Evolutionary conservation across 768 basidiomycete genomes (phyloP), one percentile per base, ranked within the genome.

Genomic region (Dentipellis sp.): DNA sequence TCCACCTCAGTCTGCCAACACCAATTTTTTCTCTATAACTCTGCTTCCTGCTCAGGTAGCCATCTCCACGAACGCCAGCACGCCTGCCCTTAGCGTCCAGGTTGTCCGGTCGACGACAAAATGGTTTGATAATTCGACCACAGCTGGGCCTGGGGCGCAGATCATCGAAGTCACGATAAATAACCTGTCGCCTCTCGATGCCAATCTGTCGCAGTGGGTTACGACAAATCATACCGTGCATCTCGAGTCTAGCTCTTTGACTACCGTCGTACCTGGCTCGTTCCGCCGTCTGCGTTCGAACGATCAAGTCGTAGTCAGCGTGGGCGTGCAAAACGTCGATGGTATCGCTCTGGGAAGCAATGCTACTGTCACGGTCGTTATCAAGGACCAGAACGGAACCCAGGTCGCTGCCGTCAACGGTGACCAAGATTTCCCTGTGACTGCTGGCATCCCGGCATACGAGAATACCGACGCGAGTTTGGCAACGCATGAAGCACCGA

Each of bases 131-230:
- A 62, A 74, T 7, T 22, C 48, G 9, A 50, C 48, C 10, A 16
- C 17, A 19, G 45, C 68, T 34, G 35, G 50, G 10, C 62, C 63
- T 51, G 73, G 72, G 17, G 74, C 73, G 3, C 79, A 81, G 58
- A 72, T 71, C 0, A 74, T 83, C 0, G 76, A 79, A 45, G 72
- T 83, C 40, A 79, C 78, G 0, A 59, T 83, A 11, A 74, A 74
- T n/a, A 83, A 83, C 59, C 66, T 80, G 10, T 66, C 78, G 8
- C 75, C 80, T 0, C 59, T 57, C 2, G 58, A 61, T 34, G 67
- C 72, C 0, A 71, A 76, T 2, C 36, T 76, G 23, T 67, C 62
- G 9, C 62, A 68, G 64, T 38, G 73, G 72, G 14, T 60, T 34
- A 2, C 23, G 9, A 7, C 21, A 22, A 22, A 23, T 16, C 48